These are phyloP conservation scores for Annulohypoxylon truncatum DNA, from an alignment of 2,329 filamentous ascomycete species.

Conservation along the genomic window DNA sequence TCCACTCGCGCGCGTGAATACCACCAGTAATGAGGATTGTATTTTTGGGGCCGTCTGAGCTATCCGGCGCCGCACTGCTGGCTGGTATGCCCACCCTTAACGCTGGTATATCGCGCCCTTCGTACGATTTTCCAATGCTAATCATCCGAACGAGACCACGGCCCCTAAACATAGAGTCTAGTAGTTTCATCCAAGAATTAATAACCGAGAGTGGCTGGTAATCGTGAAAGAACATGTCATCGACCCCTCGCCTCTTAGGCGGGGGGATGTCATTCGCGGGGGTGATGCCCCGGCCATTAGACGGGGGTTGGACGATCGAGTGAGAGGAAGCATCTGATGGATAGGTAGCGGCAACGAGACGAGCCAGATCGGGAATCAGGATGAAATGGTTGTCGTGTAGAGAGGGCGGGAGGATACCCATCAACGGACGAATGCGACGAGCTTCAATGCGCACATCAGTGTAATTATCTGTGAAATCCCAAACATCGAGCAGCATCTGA, in stretches of 20 bases:
- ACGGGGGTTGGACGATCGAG: conserved; percentile 31
- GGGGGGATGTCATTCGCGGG: conserved; percentile 46
- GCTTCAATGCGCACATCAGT: conserved; percentile 85
- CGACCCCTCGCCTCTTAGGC: conserved; percentile 54
- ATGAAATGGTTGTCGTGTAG: conserved; percentile 78
- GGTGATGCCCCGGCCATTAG: conserved; percentile 47
- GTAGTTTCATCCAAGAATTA: conserved; percentile 88
- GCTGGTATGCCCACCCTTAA: conserved; percentile 74
- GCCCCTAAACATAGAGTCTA: conserved; percentile 82
- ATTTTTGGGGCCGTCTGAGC: conserved; percentile 66
- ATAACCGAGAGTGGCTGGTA: conserved; percentile 90
- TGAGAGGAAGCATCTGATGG: conserved; percentile 58
- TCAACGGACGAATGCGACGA: conserved; percentile 80
- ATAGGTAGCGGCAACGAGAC: conserved; percentile 81
- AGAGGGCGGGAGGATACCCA: conserved; percentile 80
- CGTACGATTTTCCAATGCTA: conserved; percentile 84
- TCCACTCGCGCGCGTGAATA: conserved; percentile 96
- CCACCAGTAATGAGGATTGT: conserved; percentile 87
- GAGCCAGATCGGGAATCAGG: conserved; percentile 82
- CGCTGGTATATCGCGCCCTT: conserved; percentile 87
- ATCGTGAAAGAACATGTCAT: conserved; percentile 89
- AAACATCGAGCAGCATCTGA: conserved; percentile 85
- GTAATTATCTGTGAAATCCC: conserved; percentile 84
- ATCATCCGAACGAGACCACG: conserved; percentile 79
- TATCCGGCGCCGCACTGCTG: conserved; percentile 47